phyloP scores from a whole-genome alignment of 495 filamentous ascomycete genomes.

The Oidiodendron maius region DNA sequence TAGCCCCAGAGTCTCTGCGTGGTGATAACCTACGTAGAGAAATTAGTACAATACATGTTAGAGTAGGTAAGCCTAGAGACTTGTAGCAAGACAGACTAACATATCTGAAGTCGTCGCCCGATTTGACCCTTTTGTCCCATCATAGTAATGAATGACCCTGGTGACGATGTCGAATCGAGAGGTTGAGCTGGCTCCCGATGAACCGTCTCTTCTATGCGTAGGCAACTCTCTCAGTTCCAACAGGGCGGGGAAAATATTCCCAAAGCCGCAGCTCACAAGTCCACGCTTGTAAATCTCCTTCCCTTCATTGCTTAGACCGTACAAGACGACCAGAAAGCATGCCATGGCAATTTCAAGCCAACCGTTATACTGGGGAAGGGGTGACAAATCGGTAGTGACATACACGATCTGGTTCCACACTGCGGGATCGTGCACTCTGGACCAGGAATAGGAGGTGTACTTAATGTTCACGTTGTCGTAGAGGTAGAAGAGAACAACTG shows the following conservation, averaged over 20 bases:
- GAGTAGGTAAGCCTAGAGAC: too few species aligned
- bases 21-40: too few species aligned
- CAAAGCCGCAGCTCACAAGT: constrained; percentile 45
- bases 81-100: too few species aligned
- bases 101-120: too few species aligned
- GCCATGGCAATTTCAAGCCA: constrained; percentile 61
- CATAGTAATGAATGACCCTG: constrained; percentile 1
- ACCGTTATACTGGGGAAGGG: constrained; percentile 48
- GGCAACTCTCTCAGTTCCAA: constrained; percentile 2
- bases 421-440: constrained; percentile 42
- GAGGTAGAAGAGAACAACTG: constrained; percentile 56
- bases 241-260: constrained; percentile 37
- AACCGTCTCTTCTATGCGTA: neutral
- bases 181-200: neutral
- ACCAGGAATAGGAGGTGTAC: constrained; percentile 48
- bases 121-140: neutral
- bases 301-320: constrained; percentile 75
- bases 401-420: constrained; percentile 57
- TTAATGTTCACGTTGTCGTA: constrained; percentile 42
- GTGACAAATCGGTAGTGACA: constrained; percentile 47
- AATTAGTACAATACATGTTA: too few species aligned
- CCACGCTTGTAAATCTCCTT: constrained; percentile 61
- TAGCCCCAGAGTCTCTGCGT: too few species aligned
- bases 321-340: constrained; percentile 65
- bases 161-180: constrained; percentile 1